Base-by-base conservation (phyloP, 805 yeast species). In the Wickerhamomyces mucosus region DNA sequence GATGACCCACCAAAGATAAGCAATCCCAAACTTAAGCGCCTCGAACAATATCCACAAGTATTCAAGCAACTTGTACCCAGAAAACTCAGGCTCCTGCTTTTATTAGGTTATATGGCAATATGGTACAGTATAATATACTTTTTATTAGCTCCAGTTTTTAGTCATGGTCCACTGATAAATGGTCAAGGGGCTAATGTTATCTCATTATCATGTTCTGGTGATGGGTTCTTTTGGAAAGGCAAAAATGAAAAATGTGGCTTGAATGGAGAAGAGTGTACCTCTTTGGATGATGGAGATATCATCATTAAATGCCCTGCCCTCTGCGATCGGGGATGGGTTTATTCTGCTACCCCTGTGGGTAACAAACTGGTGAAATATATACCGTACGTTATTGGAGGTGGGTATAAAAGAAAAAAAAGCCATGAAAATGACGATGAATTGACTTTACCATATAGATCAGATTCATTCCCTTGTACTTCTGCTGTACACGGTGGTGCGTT, bases 391-490 rank as follows among this genome's bases (percentile, higher is more conserved):
- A 69, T 88, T 17, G 96, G 96, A 3, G 94, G 95, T 13, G 88
- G 88, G 2, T n/a, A 13, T 3, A 11, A 28, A 11, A 48, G 46
- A 14, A 41, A 46, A 4, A 38, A 33, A 7, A 36, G 38, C 3
- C 6, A 17, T 10, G 28, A 28, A 9, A 38, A 33, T 1, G 37
- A 1, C 57, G 39, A 41, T 12, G 55, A 46, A 2, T 37, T 76
- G 7, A 59, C 83, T 0, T 44, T 57, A 17, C 86, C 88, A 1
- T 88, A 85, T 49, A 63, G 97, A 40, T 88, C 84, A 0, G 97
- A 88, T 56, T 83, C 95, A 1, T 86, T 65, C 45, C 78, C 89
- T 0, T 88, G 97, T 52, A 89, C 86, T 0, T 80, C 96, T 3
- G 96, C 92, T 0, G 72, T 82, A 4, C 96, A 88, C 54, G 75